Conservation (phyloP, 345 rosid genomes). For the Moricandia moricandioides region DNA sequence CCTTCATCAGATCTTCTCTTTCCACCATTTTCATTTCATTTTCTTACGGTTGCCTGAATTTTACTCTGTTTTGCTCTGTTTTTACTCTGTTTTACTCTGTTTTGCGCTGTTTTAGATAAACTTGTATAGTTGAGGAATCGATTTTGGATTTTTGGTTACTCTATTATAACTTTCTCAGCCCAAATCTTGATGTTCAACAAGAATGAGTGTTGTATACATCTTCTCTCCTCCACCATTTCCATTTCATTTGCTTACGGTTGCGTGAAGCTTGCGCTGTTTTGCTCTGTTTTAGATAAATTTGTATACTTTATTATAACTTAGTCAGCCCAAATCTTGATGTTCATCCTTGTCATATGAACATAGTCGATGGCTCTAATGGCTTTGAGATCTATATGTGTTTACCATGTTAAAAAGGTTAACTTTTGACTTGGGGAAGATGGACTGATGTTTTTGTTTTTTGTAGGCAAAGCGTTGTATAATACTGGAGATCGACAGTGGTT, state of each 20-base stretch:
- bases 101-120: background rate
- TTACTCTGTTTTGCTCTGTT: background rate
- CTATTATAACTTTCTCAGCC: background rate
- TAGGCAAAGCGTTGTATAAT: conserved; percentile 63
- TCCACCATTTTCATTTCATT: background rate
- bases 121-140: background rate
- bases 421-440: conserved; percentile 3
- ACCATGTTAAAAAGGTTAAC: background rate
- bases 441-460: conserved; percentile 15
- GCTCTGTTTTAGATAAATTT: no score
- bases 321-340: no score
- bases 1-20: background rate
- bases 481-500: conserved; percentile 92
- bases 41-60: background rate
- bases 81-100: background rate
- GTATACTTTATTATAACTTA: no score
- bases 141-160: background rate
- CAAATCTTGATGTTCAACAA: background rate
- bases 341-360: no score
- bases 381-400: background rate
- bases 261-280: no score
- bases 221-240: no score
- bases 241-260: no score
- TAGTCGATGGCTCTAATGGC: no score
- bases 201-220: no score